phyloP scores from a whole-genome alignment of 1,284 basidiomycete genomes.

The Melanopsichium pennsylvanicum region DNA sequence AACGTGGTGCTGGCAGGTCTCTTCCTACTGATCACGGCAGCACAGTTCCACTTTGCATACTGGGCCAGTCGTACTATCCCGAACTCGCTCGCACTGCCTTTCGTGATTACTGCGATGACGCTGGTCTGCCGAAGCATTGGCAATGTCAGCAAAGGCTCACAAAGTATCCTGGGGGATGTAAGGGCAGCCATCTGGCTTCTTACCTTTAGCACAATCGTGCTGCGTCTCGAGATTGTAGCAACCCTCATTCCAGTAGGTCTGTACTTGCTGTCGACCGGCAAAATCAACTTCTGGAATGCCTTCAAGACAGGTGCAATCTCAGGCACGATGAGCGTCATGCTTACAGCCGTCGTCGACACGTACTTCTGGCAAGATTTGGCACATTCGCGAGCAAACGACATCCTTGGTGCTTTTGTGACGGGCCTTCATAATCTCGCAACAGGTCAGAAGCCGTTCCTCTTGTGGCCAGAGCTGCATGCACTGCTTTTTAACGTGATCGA shows the following conservation, averaged over 20 bases:
- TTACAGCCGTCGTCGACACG: slow-evolving; percentile 74
- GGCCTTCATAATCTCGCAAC: not conserved
- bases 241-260: slow-evolving; percentile 50
- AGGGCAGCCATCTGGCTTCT: slow-evolving; percentile 69
- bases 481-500: slow-evolving; percentile 86
- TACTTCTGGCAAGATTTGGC: slow-evolving; percentile 76
- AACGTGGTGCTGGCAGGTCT: not conserved
- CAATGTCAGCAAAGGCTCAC: slow-evolving; percentile 6
- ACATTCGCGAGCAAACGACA: not conserved
- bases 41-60: slow-evolving; percentile 90
- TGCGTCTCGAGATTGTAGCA: slow-evolving; percentile 79
- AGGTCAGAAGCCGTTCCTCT: not conserved
- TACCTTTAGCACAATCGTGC: slow-evolving; percentile 76
- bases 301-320: slow-evolving; percentile 24
- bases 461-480: slow-evolving; percentile 88
- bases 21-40: slow-evolving; percentile 74
- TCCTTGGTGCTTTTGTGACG: not conserved
- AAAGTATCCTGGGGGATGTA: not conserved
- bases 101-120: slow-evolving; percentile 75
- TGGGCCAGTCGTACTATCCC: slow-evolving; percentile 92
- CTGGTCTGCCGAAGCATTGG: slow-evolving; percentile 69
- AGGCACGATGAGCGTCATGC: slow-evolving; percentile 7
- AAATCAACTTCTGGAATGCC: slow-evolving; percentile 10
- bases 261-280: slow-evolving; percentile 26
- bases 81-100: slow-evolving; percentile 86